Percentiles rank a stretch among this genome's conserved stretches.
Evolutionary conservation across 352 stramenopile species (phyloP).

Genomic region (Pythium apleroticum): DNA sequence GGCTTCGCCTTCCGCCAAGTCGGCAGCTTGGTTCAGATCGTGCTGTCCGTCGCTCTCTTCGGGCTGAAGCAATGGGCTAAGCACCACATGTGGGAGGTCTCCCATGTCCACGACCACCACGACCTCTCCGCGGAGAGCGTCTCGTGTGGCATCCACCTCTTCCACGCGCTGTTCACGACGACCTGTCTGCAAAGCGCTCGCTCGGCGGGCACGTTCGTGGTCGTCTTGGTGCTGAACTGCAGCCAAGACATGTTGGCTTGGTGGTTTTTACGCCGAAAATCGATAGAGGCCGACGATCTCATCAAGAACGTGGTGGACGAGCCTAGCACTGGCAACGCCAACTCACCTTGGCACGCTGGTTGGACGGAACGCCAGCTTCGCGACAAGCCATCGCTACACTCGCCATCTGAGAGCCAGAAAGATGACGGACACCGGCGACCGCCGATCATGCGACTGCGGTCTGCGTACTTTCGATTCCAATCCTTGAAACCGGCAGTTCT

Average conservation of each 20-base stretch:
- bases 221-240: constrained; percentile 26
- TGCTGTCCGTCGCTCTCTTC: neutral
- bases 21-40: neutral
- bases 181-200: constrained; percentile 42
- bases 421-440: neutral
- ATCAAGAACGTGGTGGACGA: neutral
- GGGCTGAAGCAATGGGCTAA: neutral
- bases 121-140: constrained; percentile 27
- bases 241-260: constrained; percentile 14
- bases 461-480: neutral
- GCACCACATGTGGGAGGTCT: constrained; percentile 20
- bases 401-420: too few relatives aligned
- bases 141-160: constrained; percentile 27
- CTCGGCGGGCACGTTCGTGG: constrained; percentile 26
- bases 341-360: neutral
- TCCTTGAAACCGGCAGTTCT: too few relatives aligned
- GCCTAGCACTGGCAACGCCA: neutral
- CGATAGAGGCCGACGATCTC: neutral
- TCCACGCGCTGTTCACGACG: constrained; percentile 38
- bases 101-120: constrained; percentile 21
- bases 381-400: neutral
- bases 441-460: neutral
- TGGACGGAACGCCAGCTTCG: neutral
- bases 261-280: neutral
- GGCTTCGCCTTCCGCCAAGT: neutral